A percentile compares a stretch with the other conserved stretches of the same genome.
phyloP scores from a whole-genome alignment of 108 stramenopile genomes.

The Fistulifera solaris region DNA sequence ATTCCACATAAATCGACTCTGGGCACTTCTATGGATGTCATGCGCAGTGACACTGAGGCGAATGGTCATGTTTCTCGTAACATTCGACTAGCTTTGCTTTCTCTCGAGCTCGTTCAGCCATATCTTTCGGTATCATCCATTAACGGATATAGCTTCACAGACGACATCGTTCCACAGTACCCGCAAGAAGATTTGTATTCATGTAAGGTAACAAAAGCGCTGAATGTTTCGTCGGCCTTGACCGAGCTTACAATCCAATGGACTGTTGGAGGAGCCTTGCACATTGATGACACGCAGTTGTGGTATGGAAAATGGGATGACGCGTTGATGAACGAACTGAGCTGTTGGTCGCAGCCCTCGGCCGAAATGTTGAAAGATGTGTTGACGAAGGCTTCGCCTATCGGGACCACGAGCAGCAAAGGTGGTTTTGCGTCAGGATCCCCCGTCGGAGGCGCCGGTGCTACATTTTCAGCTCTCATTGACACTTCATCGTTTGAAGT shows the following conservation, averaged over 20 bases:
- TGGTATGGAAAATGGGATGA: slow-evolving; percentile 63
- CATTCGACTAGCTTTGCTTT: slow-evolving; percentile 69
- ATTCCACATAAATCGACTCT: slow-evolving; percentile 19
- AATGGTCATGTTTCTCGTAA: slow-evolving; percentile 88
- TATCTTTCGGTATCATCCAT: slow-evolving; percentile 58
- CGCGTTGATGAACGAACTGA: slow-evolving; percentile 24
- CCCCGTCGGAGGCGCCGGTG: slow-evolving; percentile 7
- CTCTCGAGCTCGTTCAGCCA: slow-evolving; percentile 84
- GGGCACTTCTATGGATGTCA: slow-evolving; percentile 24
- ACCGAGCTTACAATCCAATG: slow-evolving; percentile 35
- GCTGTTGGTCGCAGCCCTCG: slow-evolving; percentile 43
- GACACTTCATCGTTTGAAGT: slow-evolving; percentile 32
- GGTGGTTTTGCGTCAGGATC: neutral
- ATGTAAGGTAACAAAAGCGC: no score
- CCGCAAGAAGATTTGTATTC: no score
- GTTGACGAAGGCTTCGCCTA: slow-evolving; percentile 5
- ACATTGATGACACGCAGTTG: slow-evolving; percentile 59
- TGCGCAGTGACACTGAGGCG: slow-evolving; percentile 34
- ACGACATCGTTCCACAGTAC: slow-evolving; percentile 58
- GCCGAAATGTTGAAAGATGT: slow-evolving; percentile 8
- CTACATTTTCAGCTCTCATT: slow-evolving; percentile 42
- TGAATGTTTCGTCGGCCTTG: no score
- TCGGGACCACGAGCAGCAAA: slow-evolving; percentile 11
- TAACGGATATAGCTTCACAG: slow-evolving; percentile 31
- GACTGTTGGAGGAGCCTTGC: slow-evolving; percentile 74